Conservation (phyloP, 345 rosid species). For the Murraya paniculata region DNA sequence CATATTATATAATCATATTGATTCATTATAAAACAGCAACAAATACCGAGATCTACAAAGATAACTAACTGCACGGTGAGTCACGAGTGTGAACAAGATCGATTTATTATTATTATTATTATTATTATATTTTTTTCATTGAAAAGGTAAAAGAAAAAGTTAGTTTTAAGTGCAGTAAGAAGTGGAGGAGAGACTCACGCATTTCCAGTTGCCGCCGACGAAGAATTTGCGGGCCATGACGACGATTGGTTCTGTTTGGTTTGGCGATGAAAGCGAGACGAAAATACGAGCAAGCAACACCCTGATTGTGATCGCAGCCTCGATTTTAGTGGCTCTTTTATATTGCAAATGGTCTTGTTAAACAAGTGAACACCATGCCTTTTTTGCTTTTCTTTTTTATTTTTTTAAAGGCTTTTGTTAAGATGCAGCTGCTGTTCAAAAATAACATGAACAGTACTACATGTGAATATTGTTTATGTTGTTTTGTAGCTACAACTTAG, state of each 20-base stretch:
- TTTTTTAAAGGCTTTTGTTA: no score
- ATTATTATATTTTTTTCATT: not conserved
- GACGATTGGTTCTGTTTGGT: not conserved
- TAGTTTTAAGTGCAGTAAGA: not conserved
- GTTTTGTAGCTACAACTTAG: no score
- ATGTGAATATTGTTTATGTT: no score
- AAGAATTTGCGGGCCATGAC: conserved; percentile 63
- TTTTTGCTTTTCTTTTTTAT: not conserved
- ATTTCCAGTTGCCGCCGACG: conserved; percentile 92
- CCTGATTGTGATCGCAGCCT: not conserved
- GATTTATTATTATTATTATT: not conserved
- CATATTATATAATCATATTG: not conserved
- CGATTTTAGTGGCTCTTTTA: not conserved
- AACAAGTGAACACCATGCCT: no score
- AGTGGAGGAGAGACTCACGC: conserved; percentile 34
- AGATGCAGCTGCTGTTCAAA: no score
- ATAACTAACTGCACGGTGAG: not conserved
- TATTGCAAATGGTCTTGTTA: not conserved
- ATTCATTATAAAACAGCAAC: not conserved
- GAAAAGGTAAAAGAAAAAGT: not conserved
- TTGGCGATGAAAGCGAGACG: conserved; percentile 22
- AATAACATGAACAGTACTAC: no score
- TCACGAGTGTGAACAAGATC: not conserved
- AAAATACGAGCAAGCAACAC: not conserved
- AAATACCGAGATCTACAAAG: not conserved